A percentile compares a stretch with the other conserved stretches of the same genome.
These are phyloP conservation scores for Moesziomyces globuligerus DNA, from an alignment of 1,284 basidiomycete species.

Conservation along the genomic window DNA sequence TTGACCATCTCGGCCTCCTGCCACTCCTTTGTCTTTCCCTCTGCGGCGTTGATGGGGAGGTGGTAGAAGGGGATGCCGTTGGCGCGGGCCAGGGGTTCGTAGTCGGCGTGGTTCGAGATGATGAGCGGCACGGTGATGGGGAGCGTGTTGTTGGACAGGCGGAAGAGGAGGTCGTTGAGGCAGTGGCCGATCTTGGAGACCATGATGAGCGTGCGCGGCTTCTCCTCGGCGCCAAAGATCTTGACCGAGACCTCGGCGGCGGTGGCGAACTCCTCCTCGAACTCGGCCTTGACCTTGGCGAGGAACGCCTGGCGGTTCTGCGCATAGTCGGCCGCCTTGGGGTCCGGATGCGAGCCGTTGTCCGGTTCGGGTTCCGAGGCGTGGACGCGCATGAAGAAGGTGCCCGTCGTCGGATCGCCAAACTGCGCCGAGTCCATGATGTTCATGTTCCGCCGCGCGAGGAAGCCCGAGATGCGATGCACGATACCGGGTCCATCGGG, in stretches of 20 bases:
- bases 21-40: constrained; percentile 64
- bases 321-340: constrained; percentile 26
- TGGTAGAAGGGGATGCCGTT: constrained; percentile 66
- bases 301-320: constrained; percentile 36
- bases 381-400: constrained; percentile 67
- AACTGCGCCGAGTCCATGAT: constrained; percentile 66
- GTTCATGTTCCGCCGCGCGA: constrained; percentile 60
- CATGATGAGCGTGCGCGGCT: constrained; percentile 63
- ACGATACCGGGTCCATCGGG: constrained; percentile 64
- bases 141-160: constrained; percentile 51
- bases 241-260: constrained; percentile 47
- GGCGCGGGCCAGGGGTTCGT: constrained; percentile 54
- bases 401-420: constrained; percentile 56
- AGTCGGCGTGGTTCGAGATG: constrained; percentile 64
- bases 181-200: constrained; percentile 66
- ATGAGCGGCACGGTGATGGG: constrained; percentile 61
- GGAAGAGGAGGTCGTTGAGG: constrained; percentile 65
- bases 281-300: constrained; percentile 44
- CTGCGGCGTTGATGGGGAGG: constrained; percentile 57
- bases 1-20: constrained; percentile 63
- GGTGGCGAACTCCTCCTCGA: constrained; percentile 55
- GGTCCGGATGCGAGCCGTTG: constrained; percentile 30
- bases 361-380: constrained; percentile 48
- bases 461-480: constrained; percentile 55
- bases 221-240: constrained; percentile 58